Conservation (phyloP, 2,329 filamentous ascomycete species). For the Diaporthe sp. region DNA sequence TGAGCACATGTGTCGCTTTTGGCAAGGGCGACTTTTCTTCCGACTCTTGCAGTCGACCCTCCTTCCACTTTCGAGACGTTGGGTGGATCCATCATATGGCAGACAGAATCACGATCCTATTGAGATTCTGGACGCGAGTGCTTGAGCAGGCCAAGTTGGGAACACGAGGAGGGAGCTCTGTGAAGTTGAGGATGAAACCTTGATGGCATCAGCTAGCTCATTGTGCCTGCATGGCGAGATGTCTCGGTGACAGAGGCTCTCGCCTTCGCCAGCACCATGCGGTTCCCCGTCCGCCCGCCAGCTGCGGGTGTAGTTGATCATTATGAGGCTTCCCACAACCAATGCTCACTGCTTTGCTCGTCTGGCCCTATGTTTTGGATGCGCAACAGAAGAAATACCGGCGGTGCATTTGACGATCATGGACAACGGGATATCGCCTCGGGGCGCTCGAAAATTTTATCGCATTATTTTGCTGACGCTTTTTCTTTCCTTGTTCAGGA, state of each 20-base stretch:
- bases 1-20: conserved; percentile 38
- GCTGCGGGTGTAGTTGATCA: conserved; percentile 41
- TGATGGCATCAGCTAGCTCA: background rate
- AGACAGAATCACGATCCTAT: background rate
- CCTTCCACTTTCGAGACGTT: conserved; percentile 8
- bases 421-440: conserved; percentile 25
- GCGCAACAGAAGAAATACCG: conserved; percentile 37
- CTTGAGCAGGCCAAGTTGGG: conserved; percentile 3
- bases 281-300: conserved; percentile 41
- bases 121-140: conserved; percentile 12
- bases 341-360: conserved; percentile 54
- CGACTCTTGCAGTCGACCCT: background rate
- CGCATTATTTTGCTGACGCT: conserved; percentile 77
- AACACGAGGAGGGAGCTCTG: background rate
- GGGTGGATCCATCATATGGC: conserved; percentile 10
- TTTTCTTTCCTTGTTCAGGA: conserved; percentile 79
- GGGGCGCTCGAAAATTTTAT: conserved; percentile 51
- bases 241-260: conserved; percentile 39
- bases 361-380: conserved; percentile 39
- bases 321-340: conserved; percentile 34
- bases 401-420: conserved; percentile 31
- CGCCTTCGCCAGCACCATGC: conserved; percentile 32
- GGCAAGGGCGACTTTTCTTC: conserved; percentile 16
- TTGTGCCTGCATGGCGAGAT: conserved; percentile 8
- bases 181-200: conserved; percentile 18